Evolutionary conservation across 129 eudicot species (phyloP).

Genomic region (sunflower (Helianthus annuus)): HanXRQr2.0-SUNRISE NC_035448.2:147472673-147473172

Average conservation of each 20-base stretch:
- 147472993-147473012: slow-evolving; percentile 75
- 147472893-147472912: slow-evolving; percentile 91
- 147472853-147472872: slow-evolving; percentile 83
- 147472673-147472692: slow-evolving; percentile 71
- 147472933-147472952: slow-evolving; percentile 79
- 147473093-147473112: neutral
- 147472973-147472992: slow-evolving; percentile 75
- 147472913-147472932: slow-evolving; percentile 88
- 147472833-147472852: slow-evolving; percentile 94
- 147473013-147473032: slow-evolving; percentile 86
- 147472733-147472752: slow-evolving; percentile 66
- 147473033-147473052: neutral
- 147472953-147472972: slow-evolving; percentile 83
- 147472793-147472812: slow-evolving; percentile 89
- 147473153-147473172: no score
- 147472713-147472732: slow-evolving; percentile 71
- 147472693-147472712: slow-evolving; percentile 90
- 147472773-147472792: slow-evolving; percentile 96
- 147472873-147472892: slow-evolving; percentile 89
- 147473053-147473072: neutral
- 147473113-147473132: no score
- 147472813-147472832: slow-evolving; percentile 87
- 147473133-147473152: no score
- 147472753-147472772: slow-evolving; percentile 80
- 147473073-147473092: neutral